These are phyloP conservation scores for Eucalyptus tenuipes DNA, from an alignment of 345 rosid species.

Conservation along the genomic window DNA sequence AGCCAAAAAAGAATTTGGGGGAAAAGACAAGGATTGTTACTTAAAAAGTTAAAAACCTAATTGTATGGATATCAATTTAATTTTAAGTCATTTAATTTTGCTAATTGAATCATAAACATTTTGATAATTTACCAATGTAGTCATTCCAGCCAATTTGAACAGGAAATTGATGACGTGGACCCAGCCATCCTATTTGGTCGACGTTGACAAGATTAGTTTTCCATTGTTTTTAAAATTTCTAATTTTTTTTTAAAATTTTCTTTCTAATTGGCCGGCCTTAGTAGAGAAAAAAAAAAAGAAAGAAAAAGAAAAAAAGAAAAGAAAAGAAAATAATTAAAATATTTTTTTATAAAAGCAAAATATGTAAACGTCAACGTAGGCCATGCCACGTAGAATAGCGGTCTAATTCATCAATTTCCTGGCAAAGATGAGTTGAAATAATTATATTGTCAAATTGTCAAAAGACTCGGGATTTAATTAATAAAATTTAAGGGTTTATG, in stretches of 20 bases:
- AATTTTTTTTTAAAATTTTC: neutral
- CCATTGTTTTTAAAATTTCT: neutral
- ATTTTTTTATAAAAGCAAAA: no score
- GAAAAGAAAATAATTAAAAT: neutral
- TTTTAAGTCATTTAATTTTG: neutral
- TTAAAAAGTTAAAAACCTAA: neutral
- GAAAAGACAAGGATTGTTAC: neutral
- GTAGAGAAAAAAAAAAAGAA: neutral
- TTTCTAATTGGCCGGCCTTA: neutral
- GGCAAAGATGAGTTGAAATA: neutral
- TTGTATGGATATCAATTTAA: neutral
- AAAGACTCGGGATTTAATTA: neutral
- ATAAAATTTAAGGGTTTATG: neutral
- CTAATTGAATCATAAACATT: neutral
- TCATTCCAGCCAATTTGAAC: neutral
- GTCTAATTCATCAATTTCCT: neutral
- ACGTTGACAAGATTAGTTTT: neutral
- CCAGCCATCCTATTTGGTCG: rapidly evolving
- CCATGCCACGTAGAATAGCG: no score
- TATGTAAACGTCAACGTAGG: rapidly evolving
- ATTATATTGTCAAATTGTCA: neutral
- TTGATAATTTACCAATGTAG: neutral
- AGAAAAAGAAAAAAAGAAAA: no score
- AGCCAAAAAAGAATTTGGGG: neutral
- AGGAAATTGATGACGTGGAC: neutral